Evolutionary conservation across 2,329 filamentous ascomycete species (phyloP).

Genomic region (Monosporascus ibericus): DNA sequence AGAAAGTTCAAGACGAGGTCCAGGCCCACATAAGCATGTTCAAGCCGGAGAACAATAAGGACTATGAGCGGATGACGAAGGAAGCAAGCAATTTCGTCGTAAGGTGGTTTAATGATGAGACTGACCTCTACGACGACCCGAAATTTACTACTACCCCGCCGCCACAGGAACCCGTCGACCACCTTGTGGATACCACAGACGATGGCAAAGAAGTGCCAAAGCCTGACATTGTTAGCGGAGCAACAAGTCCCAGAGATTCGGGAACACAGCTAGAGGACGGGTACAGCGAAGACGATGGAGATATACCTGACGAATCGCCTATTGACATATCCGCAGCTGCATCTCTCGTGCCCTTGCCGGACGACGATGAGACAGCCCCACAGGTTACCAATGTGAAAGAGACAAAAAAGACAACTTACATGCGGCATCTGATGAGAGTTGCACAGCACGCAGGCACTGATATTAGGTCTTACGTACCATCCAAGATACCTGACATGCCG

Average conservation of each 20-base stretch:
- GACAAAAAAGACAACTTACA: conserved; percentile 35
- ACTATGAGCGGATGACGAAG: conserved; percentile 58
- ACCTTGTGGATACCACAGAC: conserved; percentile 26
- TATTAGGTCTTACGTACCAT: conserved; percentile 39
- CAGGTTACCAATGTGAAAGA: conserved; percentile 28
- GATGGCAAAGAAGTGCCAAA: conserved; percentile 25
- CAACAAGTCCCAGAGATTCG: conserved; percentile 10
- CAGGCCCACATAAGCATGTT: conserved; percentile 67
- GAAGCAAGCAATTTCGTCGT: conserved; percentile 51
- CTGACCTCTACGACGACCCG: conserved; percentile 38
- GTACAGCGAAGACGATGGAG: conserved; percentile 11
- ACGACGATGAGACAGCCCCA: conserved; percentile 29
- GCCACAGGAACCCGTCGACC: conserved; percentile 30
- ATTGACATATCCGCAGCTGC: conserved; percentile 49
- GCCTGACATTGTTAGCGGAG: conserved; percentile 16
- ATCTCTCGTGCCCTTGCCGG: conserved; percentile 41
- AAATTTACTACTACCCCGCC: conserved; percentile 37
- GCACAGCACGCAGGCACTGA: conserved; percentile 43
- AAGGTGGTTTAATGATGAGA: conserved; percentile 48
- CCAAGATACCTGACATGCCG: conserved; percentile 33
- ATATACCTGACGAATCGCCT: conserved; percentile 36
- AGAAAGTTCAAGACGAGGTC: conserved; percentile 62
- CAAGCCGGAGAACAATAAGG: conserved; percentile 52
- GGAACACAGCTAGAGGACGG: conserved; percentile 7
- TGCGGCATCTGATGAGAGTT: conserved; percentile 43